Percentiles rank a stretch among this genome's conserved stretches.
Conservation (phyloP, 805 yeast species). For the Schwanniomyces sp. region DNA sequence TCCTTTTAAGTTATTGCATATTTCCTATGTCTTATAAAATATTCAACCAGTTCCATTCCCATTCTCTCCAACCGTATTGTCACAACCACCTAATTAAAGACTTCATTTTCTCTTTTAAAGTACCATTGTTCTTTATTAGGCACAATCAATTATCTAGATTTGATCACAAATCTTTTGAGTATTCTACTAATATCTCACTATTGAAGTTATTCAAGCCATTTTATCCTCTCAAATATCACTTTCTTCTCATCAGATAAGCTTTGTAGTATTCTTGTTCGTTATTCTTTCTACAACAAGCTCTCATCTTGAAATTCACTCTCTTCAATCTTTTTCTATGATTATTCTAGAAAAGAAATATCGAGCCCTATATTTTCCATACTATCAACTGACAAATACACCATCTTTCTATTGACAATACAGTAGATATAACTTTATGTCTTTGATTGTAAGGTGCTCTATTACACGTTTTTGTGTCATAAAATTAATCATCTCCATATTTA, state of each 20-base stretch:
- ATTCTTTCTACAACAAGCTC: neutral
- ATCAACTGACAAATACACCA: neutral
- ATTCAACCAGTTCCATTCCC: neutral
- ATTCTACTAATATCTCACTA: too few relatives aligned
- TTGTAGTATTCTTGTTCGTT: neutral
- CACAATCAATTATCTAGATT: too few relatives aligned
- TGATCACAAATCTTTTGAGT: too few relatives aligned
- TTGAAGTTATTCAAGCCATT: too few relatives aligned
- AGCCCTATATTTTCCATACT: neutral
- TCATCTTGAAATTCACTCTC: neutral
- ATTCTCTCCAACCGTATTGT: neutral
- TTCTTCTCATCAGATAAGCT: neutral
- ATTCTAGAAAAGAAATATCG: neutral
- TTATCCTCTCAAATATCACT: too few relatives aligned
- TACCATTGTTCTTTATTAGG: too few relatives aligned
- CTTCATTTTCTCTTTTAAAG: too few relatives aligned
- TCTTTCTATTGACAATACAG: neutral
- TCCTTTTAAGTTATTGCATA: too few relatives aligned
- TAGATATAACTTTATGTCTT: neutral
- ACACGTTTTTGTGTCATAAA: neutral
- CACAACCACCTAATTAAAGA: neutral
- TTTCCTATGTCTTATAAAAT: neutral
- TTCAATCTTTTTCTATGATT: neutral
- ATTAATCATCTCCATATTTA: neutral
- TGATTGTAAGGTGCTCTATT: neutral